Conservation (phyloP, 345 rosid species). For the Syzygium aqueum region DNA sequence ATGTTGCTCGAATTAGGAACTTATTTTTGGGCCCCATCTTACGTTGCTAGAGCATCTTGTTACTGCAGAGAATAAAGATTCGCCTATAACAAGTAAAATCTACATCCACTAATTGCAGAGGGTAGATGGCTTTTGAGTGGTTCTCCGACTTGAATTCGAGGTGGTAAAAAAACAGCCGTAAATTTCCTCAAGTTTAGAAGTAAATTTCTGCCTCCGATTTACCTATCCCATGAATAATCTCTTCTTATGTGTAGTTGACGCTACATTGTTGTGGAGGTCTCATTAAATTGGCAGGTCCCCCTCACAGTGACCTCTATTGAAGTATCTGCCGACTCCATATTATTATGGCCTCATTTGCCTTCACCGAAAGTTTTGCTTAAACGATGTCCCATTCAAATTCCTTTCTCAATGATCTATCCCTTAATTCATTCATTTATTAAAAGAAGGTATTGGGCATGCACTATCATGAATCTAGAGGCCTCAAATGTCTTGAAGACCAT, state of each 20-base stretch:
- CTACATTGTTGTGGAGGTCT: not conserved
- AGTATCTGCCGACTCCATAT: not conserved
- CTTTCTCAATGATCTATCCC: not conserved
- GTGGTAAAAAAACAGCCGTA: not conserved
- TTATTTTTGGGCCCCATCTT: not conserved
- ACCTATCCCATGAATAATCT: not conserved
- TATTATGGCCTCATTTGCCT: not conserved
- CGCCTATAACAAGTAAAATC: not conserved
- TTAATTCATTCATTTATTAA: not conserved
- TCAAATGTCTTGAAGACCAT: not conserved
- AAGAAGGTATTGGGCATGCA: not conserved
- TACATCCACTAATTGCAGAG: not conserved
- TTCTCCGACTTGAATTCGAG: not conserved
- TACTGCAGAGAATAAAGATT: not conserved
- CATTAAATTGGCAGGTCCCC: not conserved
- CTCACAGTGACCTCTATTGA: not conserved
- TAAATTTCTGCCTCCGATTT: not conserved
- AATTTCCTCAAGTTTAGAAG: not conserved
- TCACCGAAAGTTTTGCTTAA: not conserved
- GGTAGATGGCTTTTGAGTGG: not conserved
- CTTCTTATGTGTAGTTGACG: not conserved
- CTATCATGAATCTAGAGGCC: constrained; percentile 10
- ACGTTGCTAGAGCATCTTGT: not conserved
- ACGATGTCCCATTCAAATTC: not conserved
- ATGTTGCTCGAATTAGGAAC: not conserved